Percentiles rank a stretch among this genome's conserved stretches.
Evolutionary conservation across 1,139 yeast genomes (phyloP).

Genomic region (Geotrichum histeridarum): DNA sequence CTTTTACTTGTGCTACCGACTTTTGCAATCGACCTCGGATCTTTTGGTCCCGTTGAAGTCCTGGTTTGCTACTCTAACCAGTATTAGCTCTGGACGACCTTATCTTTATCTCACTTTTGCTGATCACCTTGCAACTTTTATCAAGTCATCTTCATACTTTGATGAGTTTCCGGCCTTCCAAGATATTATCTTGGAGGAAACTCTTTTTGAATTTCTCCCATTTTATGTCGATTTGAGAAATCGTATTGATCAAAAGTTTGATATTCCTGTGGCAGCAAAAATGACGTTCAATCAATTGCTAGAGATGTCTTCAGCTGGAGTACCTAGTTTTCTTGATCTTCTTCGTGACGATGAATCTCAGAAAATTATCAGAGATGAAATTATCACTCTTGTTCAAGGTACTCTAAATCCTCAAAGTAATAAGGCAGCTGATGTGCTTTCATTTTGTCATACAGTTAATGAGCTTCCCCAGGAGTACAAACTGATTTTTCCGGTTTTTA

Average conservation of each 20-base stretch:
- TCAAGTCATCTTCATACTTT: conserved; percentile 4
- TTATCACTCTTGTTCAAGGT: neutral
- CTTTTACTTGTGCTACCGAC: conserved; percentile 13
- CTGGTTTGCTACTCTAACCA: conserved; percentile 15
- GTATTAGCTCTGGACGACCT: conserved; percentile 1
- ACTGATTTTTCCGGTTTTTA: conserved; percentile 3
- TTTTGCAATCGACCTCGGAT: conserved; percentile 7
- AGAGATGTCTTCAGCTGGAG: conserved; percentile 2
- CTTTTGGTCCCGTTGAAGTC: conserved; percentile 4
- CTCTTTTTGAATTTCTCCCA: conserved; percentile 4
- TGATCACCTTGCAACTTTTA: conserved; percentile 7
- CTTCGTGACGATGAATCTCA: conserved; percentile 1
- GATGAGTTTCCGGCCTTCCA: conserved; percentile 5
- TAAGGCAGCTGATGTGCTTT: neutral
- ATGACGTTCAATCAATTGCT: conserved; percentile 5
- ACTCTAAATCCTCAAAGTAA: neutral
- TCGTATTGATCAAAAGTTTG: neutral
- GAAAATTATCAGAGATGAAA: neutral
- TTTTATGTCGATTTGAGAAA: conserved; percentile 12
- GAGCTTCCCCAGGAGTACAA: conserved; percentile 6
- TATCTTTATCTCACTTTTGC: conserved; percentile 12
- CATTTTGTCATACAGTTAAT: conserved; percentile 1
- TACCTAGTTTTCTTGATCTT: conserved; percentile 7
- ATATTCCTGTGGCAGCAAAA: neutral
- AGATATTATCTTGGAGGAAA: neutral